Base-by-base conservation (phyloP, 306 rosid species). In the Castanospermum australe region DNA sequence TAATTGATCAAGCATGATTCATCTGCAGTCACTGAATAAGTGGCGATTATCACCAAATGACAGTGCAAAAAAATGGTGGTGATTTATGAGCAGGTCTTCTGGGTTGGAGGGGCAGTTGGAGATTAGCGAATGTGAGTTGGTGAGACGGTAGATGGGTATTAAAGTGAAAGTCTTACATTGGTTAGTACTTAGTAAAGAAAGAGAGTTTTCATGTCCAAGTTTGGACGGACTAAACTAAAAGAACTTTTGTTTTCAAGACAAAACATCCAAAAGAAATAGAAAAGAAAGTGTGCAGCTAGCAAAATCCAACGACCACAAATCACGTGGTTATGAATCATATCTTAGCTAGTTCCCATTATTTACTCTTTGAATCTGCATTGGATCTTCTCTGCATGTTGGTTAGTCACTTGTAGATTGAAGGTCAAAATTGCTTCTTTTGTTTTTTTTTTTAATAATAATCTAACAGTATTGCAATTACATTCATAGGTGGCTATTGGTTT, bases 1-100 rank as follows among this genome's bases (percentile, higher is more conserved):
- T 84, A 64, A 81, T 48, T 71, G 64, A 60, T 22, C 33, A 36
- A 70, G 54, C 75, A 38, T 80, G 36, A 80, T 80, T 63, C 59
- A 35, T 11, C 21, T 42, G 30, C 72, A 39, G 51, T 76, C 71
- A 64, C 82, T 71, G 66, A 70, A 70, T 70, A 24, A 33, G n/a
- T 15, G 56, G 36, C 55, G 41, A 67, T 17, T 20, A n/a, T 51
- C 25, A 79, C 47, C 30, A 36, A 67, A 79, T 48, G 10, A 22
- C 41, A 24, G 32, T 57, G 57, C 59, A 9, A 57, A 56, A 59
- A 28, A 14, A 24, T 20, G 47, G 80, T 62, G 71, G 30, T 18
- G 2, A 32, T 13, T 75, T 32, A 10, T 45, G 54, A 56, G 13
- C 18, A 18, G 3, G 32, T 33, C 55, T 55, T 36, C 30, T 36